Conservation (phyloP, 2,329 filamentous ascomycete species). For the Ceratocystis cacaofunesta region DNA sequence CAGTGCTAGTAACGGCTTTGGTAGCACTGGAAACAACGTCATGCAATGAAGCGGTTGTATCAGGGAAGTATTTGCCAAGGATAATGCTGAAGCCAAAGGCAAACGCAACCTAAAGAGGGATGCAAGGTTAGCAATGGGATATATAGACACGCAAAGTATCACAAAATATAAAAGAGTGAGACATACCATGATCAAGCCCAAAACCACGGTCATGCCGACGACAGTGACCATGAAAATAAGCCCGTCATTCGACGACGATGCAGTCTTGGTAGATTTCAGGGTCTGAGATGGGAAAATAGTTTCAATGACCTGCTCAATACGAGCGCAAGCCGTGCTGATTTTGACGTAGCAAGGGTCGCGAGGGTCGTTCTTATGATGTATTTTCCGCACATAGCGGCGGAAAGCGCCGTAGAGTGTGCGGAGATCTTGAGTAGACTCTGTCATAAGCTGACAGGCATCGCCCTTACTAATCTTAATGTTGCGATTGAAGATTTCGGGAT, state of each 20-base stretch:
- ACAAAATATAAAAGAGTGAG: no score
- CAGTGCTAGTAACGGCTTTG: background rate
- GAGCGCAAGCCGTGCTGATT: slow-evolving; percentile 72
- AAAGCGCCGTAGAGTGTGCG: slow-evolving; percentile 69
- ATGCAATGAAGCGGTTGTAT: background rate
- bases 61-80: slow-evolving; percentile 14
- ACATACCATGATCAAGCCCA: slow-evolving; percentile 68
- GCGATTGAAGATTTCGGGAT: slow-evolving; percentile 67
- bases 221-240: slow-evolving; percentile 53
- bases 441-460: slow-evolving; percentile 81
- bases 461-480: slow-evolving; percentile 97
- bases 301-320: slow-evolving; percentile 95
- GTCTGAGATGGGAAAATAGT: slow-evolving; percentile 77
- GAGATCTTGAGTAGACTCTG: slow-evolving; percentile 82
- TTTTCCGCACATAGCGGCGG: slow-evolving; percentile 59
- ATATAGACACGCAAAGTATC: background rate
- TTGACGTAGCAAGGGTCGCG: slow-evolving; percentile 82
- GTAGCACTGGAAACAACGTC: background rate
- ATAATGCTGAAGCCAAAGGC: slow-evolving; percentile 16
- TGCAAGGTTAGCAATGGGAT: background rate
- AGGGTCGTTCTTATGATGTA: slow-evolving; percentile 88
- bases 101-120: slow-evolving; percentile 10
- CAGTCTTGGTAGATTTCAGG: slow-evolving; percentile 34
- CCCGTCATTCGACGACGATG: slow-evolving; percentile 39
- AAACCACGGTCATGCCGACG: slow-evolving; percentile 50